phyloP scores from a whole-genome alignment of 306 rosid genomes.

The Amphicarpaea edgeworthii region DNA sequence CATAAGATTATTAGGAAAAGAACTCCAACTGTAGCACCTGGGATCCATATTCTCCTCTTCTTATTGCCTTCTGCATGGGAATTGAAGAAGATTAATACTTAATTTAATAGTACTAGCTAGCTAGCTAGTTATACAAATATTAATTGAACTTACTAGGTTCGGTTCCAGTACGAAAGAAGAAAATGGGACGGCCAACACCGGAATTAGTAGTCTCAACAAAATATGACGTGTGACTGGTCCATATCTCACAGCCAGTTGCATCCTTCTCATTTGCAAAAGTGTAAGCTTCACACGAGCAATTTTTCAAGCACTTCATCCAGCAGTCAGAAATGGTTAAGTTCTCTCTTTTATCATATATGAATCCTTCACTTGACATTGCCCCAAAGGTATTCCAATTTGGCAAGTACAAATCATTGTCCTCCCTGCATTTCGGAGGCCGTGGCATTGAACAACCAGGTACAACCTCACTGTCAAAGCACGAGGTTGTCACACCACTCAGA shows the following conservation, averaged over 20 bases:
- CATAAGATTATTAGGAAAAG: neutral
- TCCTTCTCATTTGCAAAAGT: neutral
- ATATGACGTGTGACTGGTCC: neutral
- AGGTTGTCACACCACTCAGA: neutral
- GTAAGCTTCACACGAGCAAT: conserved; percentile 30
- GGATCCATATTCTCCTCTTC: neutral
- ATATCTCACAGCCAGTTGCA: conserved; percentile 27
- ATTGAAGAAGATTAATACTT: too few relatives aligned
- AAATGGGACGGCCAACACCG: conserved; percentile 10
- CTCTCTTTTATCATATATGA: conserved; percentile 15
- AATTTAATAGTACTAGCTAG: too few relatives aligned
- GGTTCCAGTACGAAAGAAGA: neutral
- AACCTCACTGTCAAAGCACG: neutral
- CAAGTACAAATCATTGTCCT: neutral
- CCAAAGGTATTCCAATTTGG: neutral
- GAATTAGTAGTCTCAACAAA: neutral
- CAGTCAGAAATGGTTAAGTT: conserved; percentile 17
- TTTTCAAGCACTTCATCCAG: conserved; percentile 28
- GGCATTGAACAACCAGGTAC: neutral
- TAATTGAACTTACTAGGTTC: conserved; percentile 10
- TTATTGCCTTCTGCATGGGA: neutral
- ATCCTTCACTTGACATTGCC: conserved; percentile 1
- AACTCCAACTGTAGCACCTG: neutral
- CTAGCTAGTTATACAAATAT: too few relatives aligned
- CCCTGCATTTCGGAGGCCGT: conserved; percentile 4